Evolutionary conservation across 2,329 filamentous ascomycete genomes (phyloP), one percentile per base, ranked within the genome.

Genomic region (Eutypa lata): DNA sequence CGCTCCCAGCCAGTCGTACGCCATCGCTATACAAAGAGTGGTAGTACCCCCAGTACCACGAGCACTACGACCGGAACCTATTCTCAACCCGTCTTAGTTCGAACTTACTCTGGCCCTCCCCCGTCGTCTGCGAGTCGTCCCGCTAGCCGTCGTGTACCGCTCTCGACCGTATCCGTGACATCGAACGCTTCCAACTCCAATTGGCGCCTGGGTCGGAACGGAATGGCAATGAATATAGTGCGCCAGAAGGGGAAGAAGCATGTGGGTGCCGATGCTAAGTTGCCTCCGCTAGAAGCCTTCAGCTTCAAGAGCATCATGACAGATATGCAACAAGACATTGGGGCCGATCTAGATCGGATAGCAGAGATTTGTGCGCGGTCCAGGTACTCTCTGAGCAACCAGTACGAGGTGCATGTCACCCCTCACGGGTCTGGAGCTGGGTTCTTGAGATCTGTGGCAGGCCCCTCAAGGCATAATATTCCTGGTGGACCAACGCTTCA

Each of bases 351-450:
- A 48, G 83, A 87, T 56, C 78, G 82, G 40, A 87, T 87, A 61
- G 84, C 84, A 11, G 83, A 87, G 65, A 87, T 87, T 31, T 87
- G 83, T 68, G 84, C 84, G 37, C 76, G 81, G 33, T 86, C 83
- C 13, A 77, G 80, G 43, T 87, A 86, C 65, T 86, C 83, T 40
- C 65, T 87, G 49, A 86, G 83, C 67, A 85, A 86, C 65, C 83
- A 87, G 63, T 86, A 87, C 61, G 84, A 86, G 61, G 81, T 85
- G 7, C 84, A 87, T 59, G 80, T 86, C 54, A 73, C 79, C 13
- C 83, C 83, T 14, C 83, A 86, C 59, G 82, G 82, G 19, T 81
- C 80, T 1, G 82, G 83, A 3, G 67, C 77, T 2, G 69, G 73
- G 1, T 82, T 83, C 54, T 48, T 76, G 18, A 56, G 67, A 2